Evolutionary conservation across 176 grass and related monocot species (phyloP), one percentile per base, ranked within the genome.

Genomic region (Urochloa ruziziensis): DNA sequence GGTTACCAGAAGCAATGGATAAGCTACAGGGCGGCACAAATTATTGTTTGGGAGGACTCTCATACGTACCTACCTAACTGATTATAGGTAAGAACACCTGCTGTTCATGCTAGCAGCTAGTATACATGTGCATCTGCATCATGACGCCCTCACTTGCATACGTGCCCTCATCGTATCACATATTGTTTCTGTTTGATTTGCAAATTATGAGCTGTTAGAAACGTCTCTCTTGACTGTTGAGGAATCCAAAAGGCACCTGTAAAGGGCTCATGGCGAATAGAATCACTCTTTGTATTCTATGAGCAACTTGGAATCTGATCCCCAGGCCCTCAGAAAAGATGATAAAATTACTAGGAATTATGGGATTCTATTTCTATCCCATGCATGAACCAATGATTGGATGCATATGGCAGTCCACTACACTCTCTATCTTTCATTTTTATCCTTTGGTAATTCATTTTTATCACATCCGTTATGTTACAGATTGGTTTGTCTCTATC

Each of bases 1-100:
- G 76, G 77, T 82, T 71, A 56, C 78, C 78, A 64, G 88, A 90
- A 77, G 88, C 25, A 58, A 86, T 72, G 72, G 78, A 72, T 86
- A 86, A 86, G 65, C 21, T 82, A 33, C 8, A 70, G 21, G 25
- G 15, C 48, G 47, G 44, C 9, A 60, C 0, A 10, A 61, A 43
- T 43, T 80, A 48, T 76, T 81, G 51, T 39, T 34, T 66, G 70
- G 25, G 25, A 36, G 46, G 82, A 44, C 68, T 2, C 68, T 2
- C 21, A 1, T 13, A 82, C 49, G 48, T 74, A 57, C 23, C 58
- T 60, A 65, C n/a, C 49, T 35, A 42, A 62, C 77, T 77, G 63
- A 67, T 79, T 70, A 19, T 71, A 70, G 72, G 78, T 64, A 77
- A 82, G 28, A 71, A 56, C 5, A 37, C 39, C 30, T 82, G 21